These are phyloP conservation scores for Stellera chamaejasme DNA, from an alignment of 345 rosid species.

Conservation along the genomic window DNA sequence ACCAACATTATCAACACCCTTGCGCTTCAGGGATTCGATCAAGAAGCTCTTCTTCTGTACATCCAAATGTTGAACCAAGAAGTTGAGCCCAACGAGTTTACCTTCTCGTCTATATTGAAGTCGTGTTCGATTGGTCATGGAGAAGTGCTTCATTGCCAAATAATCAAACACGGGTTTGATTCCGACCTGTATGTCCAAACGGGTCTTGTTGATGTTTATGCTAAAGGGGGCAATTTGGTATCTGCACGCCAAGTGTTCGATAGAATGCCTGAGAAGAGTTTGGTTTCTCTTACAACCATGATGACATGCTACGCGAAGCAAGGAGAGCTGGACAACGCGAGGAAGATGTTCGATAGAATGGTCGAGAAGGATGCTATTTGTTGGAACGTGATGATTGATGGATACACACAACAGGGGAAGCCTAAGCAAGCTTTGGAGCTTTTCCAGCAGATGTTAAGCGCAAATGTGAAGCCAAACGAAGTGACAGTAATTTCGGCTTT, in stretches of 20 bases:
- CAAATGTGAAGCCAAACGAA: constrained; percentile 41
- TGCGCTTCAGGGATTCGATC: constrained; percentile 27
- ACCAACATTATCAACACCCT: constrained; percentile 50
- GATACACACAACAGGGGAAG: constrained; percentile 43
- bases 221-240: constrained; percentile 43
- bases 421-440: constrained; percentile 39
- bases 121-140: constrained; percentile 40
- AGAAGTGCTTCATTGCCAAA: constrained; percentile 39
- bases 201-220: constrained; percentile 54
- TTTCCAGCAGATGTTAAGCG: constrained; percentile 41
- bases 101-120: constrained; percentile 66
- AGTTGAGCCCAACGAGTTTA: constrained; percentile 53
- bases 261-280: constrained; percentile 43
- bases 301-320: constrained; percentile 56
- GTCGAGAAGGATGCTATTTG: constrained; percentile 50
- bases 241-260: constrained; percentile 66
- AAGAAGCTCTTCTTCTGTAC: constrained; percentile 40
- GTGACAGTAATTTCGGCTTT: constrained; percentile 46
- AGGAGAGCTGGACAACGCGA: constrained; percentile 44
- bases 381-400: constrained; percentile 76
- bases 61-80: constrained; percentile 35
- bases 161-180: constrained; percentile 53
- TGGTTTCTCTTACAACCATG: constrained; percentile 70
- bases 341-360: constrained; percentile 42
- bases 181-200: constrained; percentile 61